Conservation (phyloP, 192 early-diverging fungal genomes). For the Allomyces javanicus region DNA sequence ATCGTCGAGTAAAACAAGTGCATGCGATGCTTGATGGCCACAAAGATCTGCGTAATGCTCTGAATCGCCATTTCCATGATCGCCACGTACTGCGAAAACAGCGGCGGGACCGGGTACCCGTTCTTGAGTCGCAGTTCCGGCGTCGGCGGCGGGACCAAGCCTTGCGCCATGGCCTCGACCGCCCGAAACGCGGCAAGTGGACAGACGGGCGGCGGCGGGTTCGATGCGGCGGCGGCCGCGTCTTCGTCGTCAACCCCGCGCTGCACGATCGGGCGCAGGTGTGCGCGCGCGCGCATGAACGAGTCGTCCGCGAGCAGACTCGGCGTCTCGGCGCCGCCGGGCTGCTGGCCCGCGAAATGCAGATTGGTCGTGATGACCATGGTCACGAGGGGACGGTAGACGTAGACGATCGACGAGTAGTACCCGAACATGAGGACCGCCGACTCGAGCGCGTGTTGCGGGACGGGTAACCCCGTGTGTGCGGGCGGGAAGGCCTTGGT, state of each 20-base stretch:
- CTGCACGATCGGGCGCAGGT: not conserved
- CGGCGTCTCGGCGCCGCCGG: no score
- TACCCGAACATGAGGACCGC: not conserved
- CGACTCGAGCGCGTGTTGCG: not conserved
- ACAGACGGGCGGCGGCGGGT: not conserved
- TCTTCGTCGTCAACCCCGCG: not conserved
- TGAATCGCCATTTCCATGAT: not conserved
- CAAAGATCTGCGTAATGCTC: not conserved
- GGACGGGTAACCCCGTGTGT: not conserved
- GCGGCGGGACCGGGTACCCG: not conserved
- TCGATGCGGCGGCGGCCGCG: not conserved
- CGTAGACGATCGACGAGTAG: not conserved
- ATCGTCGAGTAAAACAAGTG: not conserved
- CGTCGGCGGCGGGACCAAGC: not conserved
- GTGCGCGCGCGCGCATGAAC: not conserved
- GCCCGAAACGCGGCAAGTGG: not conserved
- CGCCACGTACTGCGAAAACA: not conserved
- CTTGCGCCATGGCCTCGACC: not conserved
- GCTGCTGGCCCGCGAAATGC: no score
- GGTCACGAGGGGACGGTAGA: not conserved
- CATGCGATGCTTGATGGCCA: not conserved
- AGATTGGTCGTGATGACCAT: not conserved
- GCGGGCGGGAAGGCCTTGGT: not conserved
- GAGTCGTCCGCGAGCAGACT: no score
- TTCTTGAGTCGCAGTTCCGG: not conserved